Percentiles rank a stretch among this genome's conserved stretches.
These are phyloP conservation scores for Penicillium sp. DNA, from an alignment of 2,329 filamentous ascomycete species.

Conservation along the genomic window DNA sequence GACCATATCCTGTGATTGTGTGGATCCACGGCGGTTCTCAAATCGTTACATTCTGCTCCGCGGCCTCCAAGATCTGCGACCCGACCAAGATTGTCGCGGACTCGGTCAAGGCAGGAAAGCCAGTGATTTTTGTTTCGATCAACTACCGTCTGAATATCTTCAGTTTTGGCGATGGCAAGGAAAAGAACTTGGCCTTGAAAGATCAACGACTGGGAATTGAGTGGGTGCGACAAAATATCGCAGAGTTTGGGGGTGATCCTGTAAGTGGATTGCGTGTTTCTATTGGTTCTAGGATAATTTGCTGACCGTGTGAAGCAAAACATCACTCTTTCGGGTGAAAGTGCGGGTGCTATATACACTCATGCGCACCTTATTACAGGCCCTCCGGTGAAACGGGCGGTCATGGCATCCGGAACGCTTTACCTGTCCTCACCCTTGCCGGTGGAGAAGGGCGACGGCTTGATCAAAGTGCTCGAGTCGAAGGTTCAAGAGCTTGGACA, in stretches of 20 bases:
- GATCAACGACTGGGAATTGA: constrained; percentile 37
- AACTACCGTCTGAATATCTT: constrained; percentile 51
- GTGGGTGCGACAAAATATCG: constrained; percentile 45
- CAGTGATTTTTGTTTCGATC: constrained; percentile 47
- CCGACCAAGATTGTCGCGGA: constrained; percentile 38
- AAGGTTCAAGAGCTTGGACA: constrained; percentile 30
- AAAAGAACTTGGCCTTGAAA: constrained; percentile 45
- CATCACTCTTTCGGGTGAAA: constrained; percentile 50
- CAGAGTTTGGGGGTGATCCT: constrained; percentile 44
- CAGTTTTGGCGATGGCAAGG: constrained; percentile 46
- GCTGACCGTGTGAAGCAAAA: constrained; percentile 28
- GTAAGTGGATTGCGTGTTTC: constrained; percentile 18
- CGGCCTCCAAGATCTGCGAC: constrained; percentile 46
- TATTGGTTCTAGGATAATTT: neutral
- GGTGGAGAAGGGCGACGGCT: constrained; percentile 30
- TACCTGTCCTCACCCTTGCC: constrained; percentile 48
- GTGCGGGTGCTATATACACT: constrained; percentile 49
- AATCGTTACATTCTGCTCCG: constrained; percentile 47
- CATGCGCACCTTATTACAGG: constrained; percentile 46
- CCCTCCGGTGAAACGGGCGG: constrained; percentile 34
- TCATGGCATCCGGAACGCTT: constrained; percentile 48
- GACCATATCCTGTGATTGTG: constrained; percentile 43
- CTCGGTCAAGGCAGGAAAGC: constrained; percentile 36
- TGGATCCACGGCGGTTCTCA: constrained; percentile 54
- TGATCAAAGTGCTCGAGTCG: constrained; percentile 33